Percentiles rank a stretch among this genome's conserved stretches.
Evolutionary conservation across 1,284 basidiomycete species (phyloP).

Genomic region (Cutaneotrichosporon mucoides): DNA sequence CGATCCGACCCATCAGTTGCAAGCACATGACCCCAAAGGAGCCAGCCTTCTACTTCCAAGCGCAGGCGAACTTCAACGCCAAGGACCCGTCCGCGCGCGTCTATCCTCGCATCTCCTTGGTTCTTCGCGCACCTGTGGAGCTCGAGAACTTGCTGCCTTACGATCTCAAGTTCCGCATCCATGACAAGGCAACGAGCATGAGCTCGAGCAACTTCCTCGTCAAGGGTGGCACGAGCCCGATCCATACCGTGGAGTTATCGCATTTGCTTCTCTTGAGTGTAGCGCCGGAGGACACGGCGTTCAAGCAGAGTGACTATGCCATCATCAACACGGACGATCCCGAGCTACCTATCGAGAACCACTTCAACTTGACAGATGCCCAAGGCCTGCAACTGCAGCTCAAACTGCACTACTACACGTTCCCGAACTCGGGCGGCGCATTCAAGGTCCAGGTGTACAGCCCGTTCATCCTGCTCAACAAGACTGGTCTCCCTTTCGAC

Average conservation of each 20-base stretch:
- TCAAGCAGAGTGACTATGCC: slow-evolving; percentile 94
- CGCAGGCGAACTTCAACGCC: slow-evolving; percentile 76
- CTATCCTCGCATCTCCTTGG: slow-evolving; percentile 79
- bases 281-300: slow-evolving; percentile 85
- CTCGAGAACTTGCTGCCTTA: slow-evolving; percentile 95
- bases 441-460: slow-evolving; percentile 96
- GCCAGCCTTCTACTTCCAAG: slow-evolving; percentile 93
- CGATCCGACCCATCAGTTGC: slow-evolving; percentile 78
- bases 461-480: slow-evolving; percentile 90
- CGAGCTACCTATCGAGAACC: slow-evolving; percentile 53
- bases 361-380: slow-evolving; percentile 63
- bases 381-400: slow-evolving; percentile 75
- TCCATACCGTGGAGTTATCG: slow-evolving; percentile 92
- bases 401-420: slow-evolving; percentile 79
- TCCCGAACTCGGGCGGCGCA: slow-evolving; percentile 90
- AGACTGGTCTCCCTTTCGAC: slow-evolving; percentile 80
- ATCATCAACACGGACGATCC: slow-evolving; percentile 94
- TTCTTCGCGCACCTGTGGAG: slow-evolving; percentile 91
- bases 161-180: slow-evolving; percentile 92
- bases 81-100: slow-evolving; percentile 64
- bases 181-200: slow-evolving; percentile 91
- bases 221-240: slow-evolving; percentile 90
- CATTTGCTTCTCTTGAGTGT: slow-evolving; percentile 92
- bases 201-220: slow-evolving; percentile 79
- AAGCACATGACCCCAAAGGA: slow-evolving; percentile 75